Evolutionary conservation across 345 rosid genomes (phyloP), one percentile per base, ranked within the genome.

Genomic region (Odontarrhena argentea): DNA sequence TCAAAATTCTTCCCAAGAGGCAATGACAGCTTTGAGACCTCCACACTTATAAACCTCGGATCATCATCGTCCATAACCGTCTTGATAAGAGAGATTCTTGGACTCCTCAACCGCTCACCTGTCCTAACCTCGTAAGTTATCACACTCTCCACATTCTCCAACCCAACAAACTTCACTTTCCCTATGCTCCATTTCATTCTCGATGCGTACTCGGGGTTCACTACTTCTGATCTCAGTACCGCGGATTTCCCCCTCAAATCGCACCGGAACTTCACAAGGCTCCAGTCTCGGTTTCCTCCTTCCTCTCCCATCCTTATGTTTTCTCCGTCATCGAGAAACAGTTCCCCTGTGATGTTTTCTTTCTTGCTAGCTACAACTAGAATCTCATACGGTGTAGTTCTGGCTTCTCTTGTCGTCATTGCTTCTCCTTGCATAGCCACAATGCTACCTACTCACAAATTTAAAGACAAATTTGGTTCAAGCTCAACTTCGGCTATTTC

Each of bases 381-480:
- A 3, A 89, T 77, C 62, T 78, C 60, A 48, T 78, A 89, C 9
- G 86, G 78, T 1, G 85, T 86, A 22, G 63, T 56, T 60, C 91
- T 72, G 37, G 92, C 85, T 26, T 75, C 84, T 41, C 14, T 40
- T 0, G 86, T 86, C 0, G 97, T 87, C 87, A 77, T 65, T 8
- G 81, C 95, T 26, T 78, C 90, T 26, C 84, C 83, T 81, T 90
- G 95, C 90, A 90, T 50, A 2, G 90, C 84, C 71, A 90, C 43
- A 45, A 83, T 87, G 74, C 67, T 69, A 55, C 78, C 74, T 74
- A 26, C 44, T 46, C 69, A 55, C 48, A 53, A 18, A 5, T 15
- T 60, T 25, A 49, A 41, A 49, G 25, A 14, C 42, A 63, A 63
- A 49, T 9, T 24, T 2, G 0, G 22, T 55, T 47, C 36, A 10